Base-by-base conservation (phyloP, 2,329 filamentous ascomycete genomes). In the Penicillium sp. region DNA sequence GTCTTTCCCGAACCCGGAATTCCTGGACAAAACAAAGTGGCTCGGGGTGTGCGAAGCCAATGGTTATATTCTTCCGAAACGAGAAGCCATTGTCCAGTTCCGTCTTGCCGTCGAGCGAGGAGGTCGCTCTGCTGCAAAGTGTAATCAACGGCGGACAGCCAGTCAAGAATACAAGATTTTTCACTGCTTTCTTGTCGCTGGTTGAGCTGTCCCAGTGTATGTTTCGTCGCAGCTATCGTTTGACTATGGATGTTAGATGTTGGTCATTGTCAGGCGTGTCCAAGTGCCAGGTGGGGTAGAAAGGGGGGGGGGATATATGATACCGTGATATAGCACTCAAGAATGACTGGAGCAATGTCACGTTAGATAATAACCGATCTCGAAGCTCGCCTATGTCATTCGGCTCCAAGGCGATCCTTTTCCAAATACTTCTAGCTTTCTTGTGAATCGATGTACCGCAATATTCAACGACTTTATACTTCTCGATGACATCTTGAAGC, bases 11-110 rank as follows among this genome's bases (percentile, higher is more conserved):
- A 50, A 17, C 66, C 63, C 3, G 62, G 63, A 0, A 66, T 62
- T 3, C 66, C 67, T 0, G 43, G 47, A 49, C 62, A 67, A 4
- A 66, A 51, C 6, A 69, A 21, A 1, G 23, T 64, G 15, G 59
- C 40, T 1, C 48, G 45, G 1, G 29, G 37, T n/a, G n/a, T 41
- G 9, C 17, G 10, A 12, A 60, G 19, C 65, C 66, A 69, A 3
- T 45, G 15, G 6, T 40, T 37, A 48, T 65, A 69, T 8, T 62
- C 46, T 6, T 50, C 7, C 1, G 62, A 66, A 9, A 61, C 47
- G 2, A 71, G 43, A 3, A 71, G 47, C 68, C 67, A 69, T 27
- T 65, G 4, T 1, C 67, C 64, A 17, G 66, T 65, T 33, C 60
- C 62, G 40, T 15, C 12, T 31, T 62, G 57, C 15, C 59, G 53